Conservation (phyloP, 1,284 basidiomycete genomes). For the Cerrena zonata region DNA sequence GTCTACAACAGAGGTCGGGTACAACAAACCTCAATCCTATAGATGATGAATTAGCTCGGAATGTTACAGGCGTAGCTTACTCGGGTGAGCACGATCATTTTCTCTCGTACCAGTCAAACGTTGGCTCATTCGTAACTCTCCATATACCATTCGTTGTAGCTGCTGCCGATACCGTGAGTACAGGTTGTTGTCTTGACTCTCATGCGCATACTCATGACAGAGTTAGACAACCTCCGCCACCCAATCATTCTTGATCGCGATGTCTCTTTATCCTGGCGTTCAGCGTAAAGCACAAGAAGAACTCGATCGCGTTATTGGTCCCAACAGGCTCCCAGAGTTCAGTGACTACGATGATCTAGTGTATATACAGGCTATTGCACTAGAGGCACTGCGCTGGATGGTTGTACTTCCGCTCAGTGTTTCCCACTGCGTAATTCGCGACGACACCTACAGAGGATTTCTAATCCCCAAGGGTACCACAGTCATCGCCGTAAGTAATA, state of each 20-base stretch:
- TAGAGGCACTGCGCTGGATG: conserved; percentile 8
- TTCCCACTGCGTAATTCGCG: conserved; percentile 2
- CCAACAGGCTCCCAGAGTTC: conserved; percentile 1
- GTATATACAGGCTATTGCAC: conserved; percentile 6
- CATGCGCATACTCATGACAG: background rate
- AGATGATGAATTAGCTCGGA: conserved; percentile 1
- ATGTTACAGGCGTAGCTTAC: conserved; percentile 4
- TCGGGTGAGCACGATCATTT: background rate
- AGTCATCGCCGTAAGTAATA: conserved; percentile 3
- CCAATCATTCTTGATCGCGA: conserved; percentile 6
- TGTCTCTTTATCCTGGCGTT: conserved; percentile 7
- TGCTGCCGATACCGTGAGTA: conserved; percentile 4
- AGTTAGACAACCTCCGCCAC: conserved; percentile 1
- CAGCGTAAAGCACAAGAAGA: conserved; percentile 8
- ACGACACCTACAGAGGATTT: conserved; percentile 9
- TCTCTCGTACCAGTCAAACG: background rate
- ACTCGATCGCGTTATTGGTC: conserved; percentile 5
- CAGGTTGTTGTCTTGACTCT: background rate
- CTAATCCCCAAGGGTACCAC: conserved; percentile 4
- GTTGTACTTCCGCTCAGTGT: conserved; percentile 5
- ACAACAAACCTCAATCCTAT: background rate
- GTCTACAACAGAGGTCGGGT: background rate
- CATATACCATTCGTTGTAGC: background rate
- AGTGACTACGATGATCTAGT: conserved; percentile 1
- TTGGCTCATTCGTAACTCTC: no score